Evolutionary conservation across 208 protist species (phyloP).

Genomic region (Trypanosoma caninum): DNA sequence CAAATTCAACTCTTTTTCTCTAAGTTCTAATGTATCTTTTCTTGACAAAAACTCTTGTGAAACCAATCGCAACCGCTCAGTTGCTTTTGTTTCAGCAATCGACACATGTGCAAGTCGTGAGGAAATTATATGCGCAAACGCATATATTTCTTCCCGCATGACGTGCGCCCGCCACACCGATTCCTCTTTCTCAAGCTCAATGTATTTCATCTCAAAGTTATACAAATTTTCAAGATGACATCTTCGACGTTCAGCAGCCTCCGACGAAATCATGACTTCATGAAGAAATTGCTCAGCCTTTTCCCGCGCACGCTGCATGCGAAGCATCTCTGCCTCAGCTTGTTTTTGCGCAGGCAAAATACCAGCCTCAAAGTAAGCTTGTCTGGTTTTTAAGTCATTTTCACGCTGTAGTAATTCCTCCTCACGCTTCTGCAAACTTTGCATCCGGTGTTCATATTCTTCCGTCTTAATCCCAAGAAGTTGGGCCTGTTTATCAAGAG

Average conservation of each 20-base stretch:
- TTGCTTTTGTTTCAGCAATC: not conserved
- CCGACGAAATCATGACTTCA: not conserved
- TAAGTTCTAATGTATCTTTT: constrained; percentile 22
- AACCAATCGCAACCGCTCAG: not conserved
- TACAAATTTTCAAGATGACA: constrained; percentile 14
- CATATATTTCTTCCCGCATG: constrained; percentile 12
- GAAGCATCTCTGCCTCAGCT: constrained; percentile 19
- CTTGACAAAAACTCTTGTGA: constrained; percentile 13
- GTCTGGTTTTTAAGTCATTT: constrained; percentile 3
- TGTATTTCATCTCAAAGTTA: constrained; percentile 11
- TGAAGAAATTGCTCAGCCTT: constrained; percentile 17
- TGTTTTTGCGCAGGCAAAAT: constrained; percentile 20
- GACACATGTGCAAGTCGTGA: constrained; percentile 7
- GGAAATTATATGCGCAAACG: constrained; percentile 9
- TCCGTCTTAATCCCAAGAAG: constrained; percentile 9
- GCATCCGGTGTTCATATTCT: constrained; percentile 20
- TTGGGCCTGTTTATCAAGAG: constrained; percentile 10
- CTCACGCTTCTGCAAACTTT: constrained; percentile 14
- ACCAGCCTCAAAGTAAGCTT: constrained; percentile 24
- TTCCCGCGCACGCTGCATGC: constrained; percentile 10
- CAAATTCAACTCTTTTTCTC: constrained; percentile 24
- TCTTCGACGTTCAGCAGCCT: constrained; percentile 7
- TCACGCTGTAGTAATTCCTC: constrained; percentile 11
- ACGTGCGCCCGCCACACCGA: constrained; percentile 13
- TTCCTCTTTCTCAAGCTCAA: constrained; percentile 25